A percentile compares a stretch with the other conserved stretches of the same genome.
These are phyloP conservation scores for Clonostachys chloroleuca DNA, from an alignment of 2,329 filamentous ascomycete species.

Conservation along the genomic window DNA sequence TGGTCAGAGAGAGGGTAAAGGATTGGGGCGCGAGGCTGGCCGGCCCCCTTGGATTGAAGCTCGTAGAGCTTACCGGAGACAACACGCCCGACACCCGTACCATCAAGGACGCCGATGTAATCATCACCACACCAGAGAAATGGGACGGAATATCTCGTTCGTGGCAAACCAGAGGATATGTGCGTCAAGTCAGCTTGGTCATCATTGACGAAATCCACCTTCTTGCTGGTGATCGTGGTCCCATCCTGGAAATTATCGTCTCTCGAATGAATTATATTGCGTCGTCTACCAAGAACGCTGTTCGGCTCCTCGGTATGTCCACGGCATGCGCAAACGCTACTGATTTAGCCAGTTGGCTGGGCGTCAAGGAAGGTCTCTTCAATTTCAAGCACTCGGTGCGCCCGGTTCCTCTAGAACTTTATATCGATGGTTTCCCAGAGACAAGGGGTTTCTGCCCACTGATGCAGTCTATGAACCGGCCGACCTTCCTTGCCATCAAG, in stretches of 20 bases:
- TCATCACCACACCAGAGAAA: constrained; percentile 98
- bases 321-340: constrained; percentile 95
- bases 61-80: constrained; percentile 94
- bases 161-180: constrained; percentile 97
- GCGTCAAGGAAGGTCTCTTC: constrained; percentile 92
- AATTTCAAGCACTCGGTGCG: constrained; percentile 97
- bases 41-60: constrained; percentile 75
- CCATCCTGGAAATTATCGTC: constrained; percentile 96
- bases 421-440: constrained; percentile 95
- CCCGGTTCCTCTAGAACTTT: constrained; percentile 91
- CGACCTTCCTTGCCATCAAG: constrained; percentile 94
- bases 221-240: constrained; percentile 91
- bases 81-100: constrained; percentile 96
- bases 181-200: constrained; percentile 88
- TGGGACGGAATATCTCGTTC: constrained; percentile 99
- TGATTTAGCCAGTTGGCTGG: constrained; percentile 93
- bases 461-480: constrained; percentile 99
- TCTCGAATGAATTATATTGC: constrained; percentile 98
- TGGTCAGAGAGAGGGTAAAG: constrained; percentile 92
- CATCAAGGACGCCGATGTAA: constrained; percentile 93
- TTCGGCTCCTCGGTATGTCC: constrained; percentile 95
- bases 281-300: constrained; percentile 82
- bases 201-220: constrained; percentile 99
- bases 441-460: constrained; percentile 92
- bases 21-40: constrained; percentile 88